phyloP scores from a whole-genome alignment of 2,329 filamentous ascomycete species.

The Curvularia sp. region DNA sequence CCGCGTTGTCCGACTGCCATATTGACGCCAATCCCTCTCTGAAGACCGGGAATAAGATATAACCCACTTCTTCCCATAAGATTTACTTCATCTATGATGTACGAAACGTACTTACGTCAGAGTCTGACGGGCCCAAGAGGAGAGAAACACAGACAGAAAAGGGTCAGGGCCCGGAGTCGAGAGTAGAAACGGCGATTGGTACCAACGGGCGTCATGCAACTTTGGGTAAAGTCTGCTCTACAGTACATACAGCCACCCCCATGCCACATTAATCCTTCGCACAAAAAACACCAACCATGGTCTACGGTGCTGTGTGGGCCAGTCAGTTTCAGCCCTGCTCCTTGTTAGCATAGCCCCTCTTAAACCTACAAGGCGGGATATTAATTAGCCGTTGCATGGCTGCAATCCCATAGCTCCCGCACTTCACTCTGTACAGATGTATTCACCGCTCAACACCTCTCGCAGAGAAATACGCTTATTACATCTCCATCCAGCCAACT shows the following conservation, averaged over 20 bases:
- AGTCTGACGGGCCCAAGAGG: too few relatives aligned
- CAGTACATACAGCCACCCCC: neutral
- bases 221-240: neutral
- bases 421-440: neutral
- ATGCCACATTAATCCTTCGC: neutral
- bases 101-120: neutral
- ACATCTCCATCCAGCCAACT: slow-evolving; percentile 1
- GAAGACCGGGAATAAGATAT: neutral
- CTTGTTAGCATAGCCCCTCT: neutral
- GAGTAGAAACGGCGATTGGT: neutral
- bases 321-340: neutral
- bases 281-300: neutral
- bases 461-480: slow-evolving; percentile 11
- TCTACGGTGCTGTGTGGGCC: neutral
- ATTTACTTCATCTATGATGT: neutral
- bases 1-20: neutral
- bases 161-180: neutral
- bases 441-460: slow-evolving; percentile 1
- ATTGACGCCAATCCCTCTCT: neutral
- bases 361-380: neutral
- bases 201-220: neutral
- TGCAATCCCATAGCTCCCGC: neutral
- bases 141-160: too few relatives aligned
- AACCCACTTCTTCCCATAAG: neutral
- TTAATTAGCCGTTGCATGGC: neutral